Evolutionary conservation across 2,329 filamentous ascomycete species (phyloP).

Genomic region (Orbilia brochopaga): DNA sequence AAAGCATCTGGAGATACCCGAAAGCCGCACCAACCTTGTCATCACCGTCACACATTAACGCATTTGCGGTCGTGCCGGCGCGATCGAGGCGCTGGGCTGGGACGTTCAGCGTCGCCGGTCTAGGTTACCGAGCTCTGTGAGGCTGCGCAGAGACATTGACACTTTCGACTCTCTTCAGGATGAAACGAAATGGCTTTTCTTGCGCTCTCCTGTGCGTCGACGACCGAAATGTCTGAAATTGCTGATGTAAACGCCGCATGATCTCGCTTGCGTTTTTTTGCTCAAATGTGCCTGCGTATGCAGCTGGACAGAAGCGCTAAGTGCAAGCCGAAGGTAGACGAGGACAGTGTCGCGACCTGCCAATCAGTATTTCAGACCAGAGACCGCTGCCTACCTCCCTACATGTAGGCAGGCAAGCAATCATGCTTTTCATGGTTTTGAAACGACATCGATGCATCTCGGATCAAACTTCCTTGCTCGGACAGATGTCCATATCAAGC

Average conservation of each 20-base stretch:
- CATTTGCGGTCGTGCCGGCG: conserved; percentile 6
- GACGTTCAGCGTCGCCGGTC: not conserved
- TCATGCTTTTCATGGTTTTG: conserved; percentile 2
- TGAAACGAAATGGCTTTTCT: too few relatives aligned
- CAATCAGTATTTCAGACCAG: not conserved
- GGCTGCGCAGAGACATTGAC: too few relatives aligned
- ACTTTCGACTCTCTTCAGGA: too few relatives aligned
- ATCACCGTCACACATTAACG: conserved; percentile 4
- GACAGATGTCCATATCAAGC: conserved; percentile 4
- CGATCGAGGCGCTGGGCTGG: not conserved
- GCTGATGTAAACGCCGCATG: too few relatives aligned
- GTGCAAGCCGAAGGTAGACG: not conserved
- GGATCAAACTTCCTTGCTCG: conserved; percentile 30
- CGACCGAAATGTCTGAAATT: too few relatives aligned
- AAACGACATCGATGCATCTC: conserved; percentile 6
- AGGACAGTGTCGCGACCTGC: not conserved
- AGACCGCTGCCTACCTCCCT: not conserved
- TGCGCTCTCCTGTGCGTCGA: too few relatives aligned
- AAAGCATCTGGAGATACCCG: conserved; percentile 48
- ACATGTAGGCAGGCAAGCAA: not conserved
- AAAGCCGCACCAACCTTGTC: conserved; percentile 42
- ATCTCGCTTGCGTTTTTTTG: too few relatives aligned
- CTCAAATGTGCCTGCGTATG: too few relatives aligned
- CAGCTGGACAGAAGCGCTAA: too few relatives aligned
- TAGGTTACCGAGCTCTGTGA: too few relatives aligned